Conservation (phyloP, 495 filamentous ascomycete species). For the Penicillium lividum region DNA sequence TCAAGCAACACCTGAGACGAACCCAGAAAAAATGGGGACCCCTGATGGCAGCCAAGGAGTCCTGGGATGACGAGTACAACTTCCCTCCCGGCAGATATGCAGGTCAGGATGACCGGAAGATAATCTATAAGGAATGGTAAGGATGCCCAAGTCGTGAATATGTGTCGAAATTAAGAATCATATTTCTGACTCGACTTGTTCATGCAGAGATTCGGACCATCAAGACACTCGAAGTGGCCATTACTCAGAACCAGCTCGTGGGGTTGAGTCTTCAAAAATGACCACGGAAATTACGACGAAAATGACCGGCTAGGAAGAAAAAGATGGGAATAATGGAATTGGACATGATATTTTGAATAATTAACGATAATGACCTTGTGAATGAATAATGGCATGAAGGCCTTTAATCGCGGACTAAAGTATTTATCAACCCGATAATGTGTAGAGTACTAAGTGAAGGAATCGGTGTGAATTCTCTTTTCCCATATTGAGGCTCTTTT, state of each 20-base stretch:
- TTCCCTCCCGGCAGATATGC: slow-evolving; percentile 31
- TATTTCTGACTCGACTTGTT: neutral
- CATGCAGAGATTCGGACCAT: neutral
- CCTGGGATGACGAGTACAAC: slow-evolving; percentile 34
- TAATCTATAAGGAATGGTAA: neutral
- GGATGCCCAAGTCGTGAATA: neutral
- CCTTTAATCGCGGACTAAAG: neutral
- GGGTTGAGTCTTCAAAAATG: neutral
- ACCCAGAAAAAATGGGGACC: slow-evolving; percentile 32
- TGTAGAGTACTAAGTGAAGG: neutral
- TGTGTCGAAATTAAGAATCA: neutral
- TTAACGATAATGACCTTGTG: neutral
- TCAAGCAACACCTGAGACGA: slow-evolving; percentile 17
- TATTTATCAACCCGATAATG: too few species aligned
- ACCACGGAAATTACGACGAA: neutral
- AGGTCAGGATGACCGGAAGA: slow-evolving; percentile 20
- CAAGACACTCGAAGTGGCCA: neutral
- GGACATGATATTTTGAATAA: neutral
- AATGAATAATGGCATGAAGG: neutral
- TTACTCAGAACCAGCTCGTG: neutral
- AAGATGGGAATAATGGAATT: neutral
- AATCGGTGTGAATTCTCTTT: neutral
- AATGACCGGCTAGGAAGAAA: neutral
- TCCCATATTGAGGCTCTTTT: too few species aligned
- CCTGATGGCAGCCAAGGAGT: slow-evolving; percentile 26